Conservation (phyloP, 768 basidiomycete species). For the Kwoniella dendrophila region DNA sequence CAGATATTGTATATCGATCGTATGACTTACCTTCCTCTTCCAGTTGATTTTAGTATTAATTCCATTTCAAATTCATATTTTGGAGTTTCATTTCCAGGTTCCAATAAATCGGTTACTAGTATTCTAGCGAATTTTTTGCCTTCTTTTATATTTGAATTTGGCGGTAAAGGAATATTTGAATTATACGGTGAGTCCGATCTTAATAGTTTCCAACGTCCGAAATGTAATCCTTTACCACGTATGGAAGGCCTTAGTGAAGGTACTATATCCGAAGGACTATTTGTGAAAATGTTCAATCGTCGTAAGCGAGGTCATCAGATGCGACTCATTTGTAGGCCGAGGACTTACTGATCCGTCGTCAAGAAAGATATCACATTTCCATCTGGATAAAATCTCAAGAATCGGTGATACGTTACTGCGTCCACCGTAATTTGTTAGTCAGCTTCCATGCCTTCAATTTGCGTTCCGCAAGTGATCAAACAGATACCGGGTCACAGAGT, state of each 20-base stretch:
- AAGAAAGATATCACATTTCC: constrained; percentile 84
- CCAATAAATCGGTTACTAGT: constrained; percentile 44
- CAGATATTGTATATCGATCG: not conserved
- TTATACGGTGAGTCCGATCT: constrained; percentile 31
- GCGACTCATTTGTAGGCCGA: too few species aligned
- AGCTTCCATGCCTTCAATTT: too few species aligned
- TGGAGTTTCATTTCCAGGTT: constrained; percentile 44
- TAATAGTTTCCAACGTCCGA: constrained; percentile 47
- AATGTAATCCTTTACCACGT: constrained; percentile 61
- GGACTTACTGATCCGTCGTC: constrained; percentile 65
- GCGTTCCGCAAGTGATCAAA: too few species aligned
- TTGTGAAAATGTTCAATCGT: not conserved
- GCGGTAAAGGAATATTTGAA: not conserved
- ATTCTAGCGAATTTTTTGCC: constrained; percentile 27
- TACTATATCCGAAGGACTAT: constrained; percentile 63
- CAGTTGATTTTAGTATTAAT: constrained; percentile 61
- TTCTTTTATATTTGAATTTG: constrained; percentile 4
- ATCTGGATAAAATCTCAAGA: constrained; percentile 86
- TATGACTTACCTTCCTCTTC: constrained; percentile 76
- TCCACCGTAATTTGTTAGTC: too few species aligned
- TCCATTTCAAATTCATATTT: constrained; percentile 57
- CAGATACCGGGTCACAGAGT: too few species aligned
- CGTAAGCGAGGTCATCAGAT: not conserved
- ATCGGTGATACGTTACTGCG: constrained; percentile 82
- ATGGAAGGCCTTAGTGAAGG: constrained; percentile 73